Conservation (phyloP, 495 filamentous ascomycete genomes). For the Pyrenula massariospora region DNA sequence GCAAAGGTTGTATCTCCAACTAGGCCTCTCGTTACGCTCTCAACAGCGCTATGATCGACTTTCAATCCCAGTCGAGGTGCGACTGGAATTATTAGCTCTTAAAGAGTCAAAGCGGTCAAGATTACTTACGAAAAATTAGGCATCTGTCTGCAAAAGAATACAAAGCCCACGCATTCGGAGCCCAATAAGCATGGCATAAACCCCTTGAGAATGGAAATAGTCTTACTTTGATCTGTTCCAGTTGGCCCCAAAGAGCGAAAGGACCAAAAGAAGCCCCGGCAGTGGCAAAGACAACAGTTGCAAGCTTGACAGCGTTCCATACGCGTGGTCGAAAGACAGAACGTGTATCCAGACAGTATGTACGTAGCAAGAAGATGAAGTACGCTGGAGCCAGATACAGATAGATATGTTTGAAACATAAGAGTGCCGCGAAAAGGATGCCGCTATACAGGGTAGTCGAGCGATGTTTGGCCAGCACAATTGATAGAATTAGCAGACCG, state of each 20-base stretch:
- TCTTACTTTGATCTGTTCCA: conserved; percentile 74
- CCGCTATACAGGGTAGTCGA: conserved; percentile 70
- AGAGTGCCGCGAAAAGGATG: conserved; percentile 65
- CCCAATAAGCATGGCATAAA: conserved; percentile 96
- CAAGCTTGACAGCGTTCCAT: conserved; percentile 72
- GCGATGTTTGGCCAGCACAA: conserved; percentile 67
- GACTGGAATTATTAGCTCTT: conserved; percentile 32
- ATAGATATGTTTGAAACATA: conserved; percentile 97
- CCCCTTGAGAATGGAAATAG: conserved; percentile 92
- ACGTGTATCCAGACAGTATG: conserved; percentile 74
- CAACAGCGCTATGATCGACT: conserved; percentile 61
- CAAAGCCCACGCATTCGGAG: conserved; percentile 92
- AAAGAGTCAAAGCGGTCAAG: not conserved
- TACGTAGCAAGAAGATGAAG: conserved; percentile 81
- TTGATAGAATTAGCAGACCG: conserved; percentile 72
- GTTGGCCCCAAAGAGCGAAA: conserved; percentile 72
- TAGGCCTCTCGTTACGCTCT: conserved; percentile 82
- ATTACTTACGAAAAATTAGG: conserved; percentile 59
- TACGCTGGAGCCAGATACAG: conserved; percentile 94
- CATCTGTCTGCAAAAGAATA: conserved; percentile 84
- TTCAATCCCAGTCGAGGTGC: conserved; percentile 66
- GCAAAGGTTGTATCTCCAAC: conserved; percentile 95
- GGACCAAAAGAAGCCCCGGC: conserved; percentile 82
- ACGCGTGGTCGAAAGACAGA: conserved; percentile 68
- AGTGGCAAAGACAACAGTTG: conserved; percentile 54